phyloP scores from a whole-genome alignment of 2,329 filamentous ascomycete genomes.

The Penicillium paneum region DNA sequence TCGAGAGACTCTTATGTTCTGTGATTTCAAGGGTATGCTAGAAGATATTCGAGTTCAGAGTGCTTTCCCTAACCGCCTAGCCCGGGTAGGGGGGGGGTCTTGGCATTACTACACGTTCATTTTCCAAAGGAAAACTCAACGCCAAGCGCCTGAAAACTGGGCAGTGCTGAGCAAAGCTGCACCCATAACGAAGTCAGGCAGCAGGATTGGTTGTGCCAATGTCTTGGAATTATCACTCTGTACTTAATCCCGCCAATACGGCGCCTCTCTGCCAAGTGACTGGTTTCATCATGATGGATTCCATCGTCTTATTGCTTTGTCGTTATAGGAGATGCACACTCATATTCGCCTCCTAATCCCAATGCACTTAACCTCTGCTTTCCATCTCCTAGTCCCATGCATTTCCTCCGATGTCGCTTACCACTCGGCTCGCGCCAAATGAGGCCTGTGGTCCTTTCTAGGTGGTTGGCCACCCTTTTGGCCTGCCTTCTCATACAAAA shows the following conservation, averaged over 20 bases:
- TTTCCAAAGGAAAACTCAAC: background rate
- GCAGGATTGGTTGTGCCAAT: constrained; percentile 5
- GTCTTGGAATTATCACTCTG: background rate
- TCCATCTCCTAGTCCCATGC: background rate
- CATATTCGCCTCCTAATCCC: background rate
- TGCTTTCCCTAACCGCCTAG: background rate
- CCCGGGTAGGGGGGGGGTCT: constrained; percentile 3
- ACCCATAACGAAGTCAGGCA: constrained; percentile 3
- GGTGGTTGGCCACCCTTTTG: background rate
- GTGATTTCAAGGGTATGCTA: no score
- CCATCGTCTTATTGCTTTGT: background rate
- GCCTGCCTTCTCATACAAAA: background rate
- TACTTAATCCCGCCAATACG: background rate
- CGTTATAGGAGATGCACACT: background rate
- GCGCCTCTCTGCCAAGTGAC: constrained; percentile 1
- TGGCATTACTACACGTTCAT: constrained; percentile 5
- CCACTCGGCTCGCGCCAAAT: constrained; percentile 3
- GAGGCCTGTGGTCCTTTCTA: background rate
- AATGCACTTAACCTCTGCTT: background rate
- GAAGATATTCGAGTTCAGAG: background rate
- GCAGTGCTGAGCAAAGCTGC: constrained; percentile 4
- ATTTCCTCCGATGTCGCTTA: constrained; percentile 5
- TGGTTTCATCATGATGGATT: constrained; percentile 4
- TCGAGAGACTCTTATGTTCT: no score
- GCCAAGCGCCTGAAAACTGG: constrained; percentile 4